Percentiles rank a stretch among this genome's conserved stretches.
phyloP scores from a whole-genome alignment of 176 grass and related monocot species.

The Neostapfia colusana region DNA sequence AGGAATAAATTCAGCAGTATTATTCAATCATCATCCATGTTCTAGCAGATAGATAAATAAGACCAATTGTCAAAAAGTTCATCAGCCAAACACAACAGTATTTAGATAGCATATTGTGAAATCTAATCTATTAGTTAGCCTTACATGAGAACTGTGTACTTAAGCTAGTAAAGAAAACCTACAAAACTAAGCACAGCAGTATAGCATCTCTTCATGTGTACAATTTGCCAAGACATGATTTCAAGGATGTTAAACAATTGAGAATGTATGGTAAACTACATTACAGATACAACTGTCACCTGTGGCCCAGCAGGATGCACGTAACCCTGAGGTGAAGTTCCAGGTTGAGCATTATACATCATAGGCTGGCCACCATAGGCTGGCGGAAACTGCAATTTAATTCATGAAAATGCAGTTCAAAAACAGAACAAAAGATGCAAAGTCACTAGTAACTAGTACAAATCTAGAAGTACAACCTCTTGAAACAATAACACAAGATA shows the following conservation, averaged over 20 bases:
- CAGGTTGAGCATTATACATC: constrained; percentile 61
- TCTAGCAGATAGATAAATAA: too few relatives aligned
- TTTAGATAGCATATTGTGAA: not conserved
- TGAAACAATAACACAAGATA: not conserved
- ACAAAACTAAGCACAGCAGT: not conserved
- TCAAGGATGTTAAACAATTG: not conserved
- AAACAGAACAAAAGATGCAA: not conserved
- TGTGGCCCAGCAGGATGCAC: constrained; percentile 52
- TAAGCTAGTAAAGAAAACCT: not conserved
- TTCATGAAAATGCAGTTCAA: constrained; percentile 7
- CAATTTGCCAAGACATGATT: not conserved
- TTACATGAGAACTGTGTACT: not conserved
- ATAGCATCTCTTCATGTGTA: not conserved
- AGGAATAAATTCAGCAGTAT: not conserved
- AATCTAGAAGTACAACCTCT: not conserved
- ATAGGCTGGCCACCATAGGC: constrained; percentile 58
- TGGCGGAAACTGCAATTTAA: constrained; percentile 51
- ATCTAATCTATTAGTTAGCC: not conserved
- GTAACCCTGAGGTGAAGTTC: constrained; percentile 56
- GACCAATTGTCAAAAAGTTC: too few relatives aligned
- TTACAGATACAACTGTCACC: constrained; percentile 39
- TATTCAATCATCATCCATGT: not conserved
- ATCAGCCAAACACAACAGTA: too few relatives aligned
- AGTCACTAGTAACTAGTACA: not conserved
- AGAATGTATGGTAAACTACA: constrained; percentile 15